Percentiles rank a stretch among this genome's conserved stretches.
phyloP scores from a whole-genome alignment of 306 rosid genomes.

The Cucumis cinereus region DNA sequence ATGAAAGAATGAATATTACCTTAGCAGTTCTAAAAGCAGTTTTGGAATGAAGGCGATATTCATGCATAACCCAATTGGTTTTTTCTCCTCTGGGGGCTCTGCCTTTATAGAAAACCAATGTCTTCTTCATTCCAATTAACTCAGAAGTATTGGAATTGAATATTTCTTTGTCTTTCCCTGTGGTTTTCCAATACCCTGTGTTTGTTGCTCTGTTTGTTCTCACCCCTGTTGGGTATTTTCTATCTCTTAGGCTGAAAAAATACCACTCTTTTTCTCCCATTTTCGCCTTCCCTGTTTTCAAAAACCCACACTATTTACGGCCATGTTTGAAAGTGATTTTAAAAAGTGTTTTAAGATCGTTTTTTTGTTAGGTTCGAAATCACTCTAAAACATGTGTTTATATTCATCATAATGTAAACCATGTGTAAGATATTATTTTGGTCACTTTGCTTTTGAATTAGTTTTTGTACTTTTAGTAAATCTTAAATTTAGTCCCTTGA shows the following conservation, averaged over 20 bases:
- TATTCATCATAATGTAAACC: too few relatives aligned
- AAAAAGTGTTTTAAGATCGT: too few relatives aligned
- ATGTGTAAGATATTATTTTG: too few relatives aligned
- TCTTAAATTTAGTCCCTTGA: too few relatives aligned
- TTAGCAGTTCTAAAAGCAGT: conserved; percentile 41
- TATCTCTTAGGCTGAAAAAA: conserved; percentile 76
- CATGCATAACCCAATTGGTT: conserved; percentile 93
- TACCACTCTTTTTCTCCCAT: conserved; percentile 97
- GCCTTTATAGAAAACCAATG: conserved; percentile 84
- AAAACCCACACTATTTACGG: too few relatives aligned
- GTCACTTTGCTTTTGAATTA: too few relatives aligned
- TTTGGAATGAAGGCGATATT: conserved; percentile 72
- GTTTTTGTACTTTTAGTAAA: too few relatives aligned
- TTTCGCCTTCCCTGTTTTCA: conserved; percentile 61
- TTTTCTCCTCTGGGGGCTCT: conserved; percentile 97
- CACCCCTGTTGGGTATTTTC: conserved; percentile 92
- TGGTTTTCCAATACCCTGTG: conserved; percentile 92
- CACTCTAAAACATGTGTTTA: too few relatives aligned
- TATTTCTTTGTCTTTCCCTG: conserved; percentile 87
- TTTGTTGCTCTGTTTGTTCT: conserved; percentile 85
- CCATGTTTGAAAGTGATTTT: too few relatives aligned
- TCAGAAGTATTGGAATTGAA: conserved; percentile 46
- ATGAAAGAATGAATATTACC: conserved; percentile 14
- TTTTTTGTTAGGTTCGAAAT: too few relatives aligned
- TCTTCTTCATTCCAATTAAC: conserved; percentile 87